Conservation (phyloP, 1,284 basidiomycete species). For the Naganishia sp. region DNA sequence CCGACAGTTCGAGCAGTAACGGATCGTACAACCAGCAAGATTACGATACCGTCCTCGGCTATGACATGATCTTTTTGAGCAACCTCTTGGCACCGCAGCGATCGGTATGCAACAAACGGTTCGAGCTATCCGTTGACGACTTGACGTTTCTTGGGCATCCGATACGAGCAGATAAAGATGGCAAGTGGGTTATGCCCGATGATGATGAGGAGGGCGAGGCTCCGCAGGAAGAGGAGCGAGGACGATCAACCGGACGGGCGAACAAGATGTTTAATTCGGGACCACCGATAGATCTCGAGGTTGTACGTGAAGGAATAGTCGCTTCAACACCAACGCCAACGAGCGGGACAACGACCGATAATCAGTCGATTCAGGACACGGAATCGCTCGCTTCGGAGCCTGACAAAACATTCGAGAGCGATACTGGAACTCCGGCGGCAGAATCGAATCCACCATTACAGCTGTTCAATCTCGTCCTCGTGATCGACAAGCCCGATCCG, state of each 20-base stretch:
- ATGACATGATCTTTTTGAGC: slow-evolving; percentile 77
- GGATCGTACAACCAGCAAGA: slow-evolving; percentile 52
- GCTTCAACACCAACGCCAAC: neutral
- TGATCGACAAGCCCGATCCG: slow-evolving; percentile 85
- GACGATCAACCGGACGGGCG: slow-evolving; percentile 20
- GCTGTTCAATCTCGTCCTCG: slow-evolving; percentile 83
- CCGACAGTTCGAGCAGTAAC: slow-evolving; percentile 27
- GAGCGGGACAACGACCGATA: neutral
- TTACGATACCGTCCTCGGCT: slow-evolving; percentile 74
- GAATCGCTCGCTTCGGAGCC: slow-evolving; percentile 2
- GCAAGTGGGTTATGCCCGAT: slow-evolving; percentile 59
- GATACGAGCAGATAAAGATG: slow-evolving; percentile 75
- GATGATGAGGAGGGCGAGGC: slow-evolving; percentile 21
- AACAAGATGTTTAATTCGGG: slow-evolving; percentile 21
- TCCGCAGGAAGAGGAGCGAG: slow-evolving; percentile 26
- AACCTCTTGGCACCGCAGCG: slow-evolving; percentile 75
- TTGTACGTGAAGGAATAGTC: slow-evolving; percentile 15
- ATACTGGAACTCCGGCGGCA: neutral
- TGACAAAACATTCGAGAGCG: slow-evolving; percentile 17
- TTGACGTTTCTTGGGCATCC: slow-evolving; percentile 95
- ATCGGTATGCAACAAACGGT: slow-evolving; percentile 88
- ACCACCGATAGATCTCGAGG: slow-evolving; percentile 22
- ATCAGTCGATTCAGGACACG: neutral
- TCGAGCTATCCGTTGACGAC: slow-evolving; percentile 88
- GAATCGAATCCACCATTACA: slow-evolving; percentile 51